Conservation (phyloP, 345 rosid species). For the Boechera divaricarpa region DNA sequence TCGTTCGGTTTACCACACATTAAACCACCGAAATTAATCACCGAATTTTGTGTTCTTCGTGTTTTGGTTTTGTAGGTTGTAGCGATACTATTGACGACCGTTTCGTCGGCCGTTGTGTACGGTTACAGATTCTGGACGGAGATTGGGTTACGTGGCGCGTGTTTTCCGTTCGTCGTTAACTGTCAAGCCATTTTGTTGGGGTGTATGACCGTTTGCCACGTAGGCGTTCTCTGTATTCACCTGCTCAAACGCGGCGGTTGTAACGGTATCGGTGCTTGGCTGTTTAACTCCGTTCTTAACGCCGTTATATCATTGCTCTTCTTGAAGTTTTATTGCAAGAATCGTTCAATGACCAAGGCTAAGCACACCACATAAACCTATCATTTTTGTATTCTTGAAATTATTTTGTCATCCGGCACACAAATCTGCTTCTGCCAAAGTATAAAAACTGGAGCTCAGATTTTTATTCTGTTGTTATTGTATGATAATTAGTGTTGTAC, state of each 20-base stretch:
- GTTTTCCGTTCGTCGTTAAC: slow-evolving; percentile 71
- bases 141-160: slow-evolving; percentile 72
- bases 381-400: slow-evolving; percentile 23
- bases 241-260: slow-evolving; percentile 81
- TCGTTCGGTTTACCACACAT: slow-evolving; percentile 11
- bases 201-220: slow-evolving; percentile 75
- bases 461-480: not conserved
- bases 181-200: slow-evolving; percentile 67
- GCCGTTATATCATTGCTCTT: slow-evolving; percentile 62
- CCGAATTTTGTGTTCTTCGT: not conserved
- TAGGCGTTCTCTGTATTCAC: slow-evolving; percentile 75
- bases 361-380: not conserved
- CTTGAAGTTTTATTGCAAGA: slow-evolving; percentile 69
- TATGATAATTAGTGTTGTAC: not conserved
- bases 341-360: slow-evolving; percentile 32
- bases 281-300: slow-evolving; percentile 75
- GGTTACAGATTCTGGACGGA: slow-evolving; percentile 98
- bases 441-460: slow-evolving; percentile 12
- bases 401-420: not conserved
- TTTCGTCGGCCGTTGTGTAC: slow-evolving; percentile 71
- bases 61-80: slow-evolving; percentile 53
- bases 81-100: slow-evolving; percentile 70
- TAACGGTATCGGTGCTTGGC: slow-evolving; percentile 92
- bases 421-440: slow-evolving; percentile 5
- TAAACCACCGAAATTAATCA: slow-evolving; percentile 19